A percentile compares a stretch with the other conserved stretches of the same genome.
Conservation (phyloP, 2,329 filamentous ascomycete species). For the Nigrospora oryzae region DNA sequence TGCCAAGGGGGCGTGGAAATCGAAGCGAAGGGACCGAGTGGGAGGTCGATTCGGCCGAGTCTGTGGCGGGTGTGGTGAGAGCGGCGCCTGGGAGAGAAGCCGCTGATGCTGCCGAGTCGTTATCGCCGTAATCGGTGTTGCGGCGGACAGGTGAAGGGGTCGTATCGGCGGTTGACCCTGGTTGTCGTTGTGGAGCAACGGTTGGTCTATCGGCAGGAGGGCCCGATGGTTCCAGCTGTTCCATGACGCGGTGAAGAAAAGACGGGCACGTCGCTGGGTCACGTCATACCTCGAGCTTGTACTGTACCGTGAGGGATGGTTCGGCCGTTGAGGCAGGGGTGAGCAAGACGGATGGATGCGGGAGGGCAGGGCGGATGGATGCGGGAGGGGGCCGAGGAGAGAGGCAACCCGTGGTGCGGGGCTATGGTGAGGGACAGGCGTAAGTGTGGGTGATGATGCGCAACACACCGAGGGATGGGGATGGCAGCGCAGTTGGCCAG, state of each 20-base stretch:
- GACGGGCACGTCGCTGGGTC: slow-evolving; percentile 19
- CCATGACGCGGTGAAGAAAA: slow-evolving; percentile 38
- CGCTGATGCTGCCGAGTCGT: too few relatives aligned
- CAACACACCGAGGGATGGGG: too few relatives aligned
- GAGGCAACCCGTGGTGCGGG: too few relatives aligned
- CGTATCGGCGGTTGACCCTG: slow-evolving; percentile 9
- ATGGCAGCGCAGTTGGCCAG: too few relatives aligned
- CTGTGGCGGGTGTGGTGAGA: too few relatives aligned
- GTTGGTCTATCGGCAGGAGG: slow-evolving; percentile 15
- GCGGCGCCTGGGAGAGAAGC: too few relatives aligned
- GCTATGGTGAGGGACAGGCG: not conserved
- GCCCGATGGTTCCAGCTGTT: slow-evolving; percentile 27
- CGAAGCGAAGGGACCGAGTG: slow-evolving; percentile 40
- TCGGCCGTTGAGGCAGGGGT: slow-evolving; percentile 14
- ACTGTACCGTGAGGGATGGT: slow-evolving; percentile 11
- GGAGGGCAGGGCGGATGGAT: too few relatives aligned
- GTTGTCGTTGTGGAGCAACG: slow-evolving; percentile 16
- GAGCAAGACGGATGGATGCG: slow-evolving; percentile 14
- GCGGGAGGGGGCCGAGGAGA: slow-evolving; percentile 5
- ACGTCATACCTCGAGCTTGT: slow-evolving; percentile 25
- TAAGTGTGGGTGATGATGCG: not conserved
- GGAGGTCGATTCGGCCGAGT: slow-evolving; percentile 6
- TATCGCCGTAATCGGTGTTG: not conserved
- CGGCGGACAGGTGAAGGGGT: slow-evolving; percentile 8
- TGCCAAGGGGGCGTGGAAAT: slow-evolving; percentile 49